Evolutionary conservation across 805 yeast species (phyloP).

Genomic region (Kuraishia piskuri): DNA sequence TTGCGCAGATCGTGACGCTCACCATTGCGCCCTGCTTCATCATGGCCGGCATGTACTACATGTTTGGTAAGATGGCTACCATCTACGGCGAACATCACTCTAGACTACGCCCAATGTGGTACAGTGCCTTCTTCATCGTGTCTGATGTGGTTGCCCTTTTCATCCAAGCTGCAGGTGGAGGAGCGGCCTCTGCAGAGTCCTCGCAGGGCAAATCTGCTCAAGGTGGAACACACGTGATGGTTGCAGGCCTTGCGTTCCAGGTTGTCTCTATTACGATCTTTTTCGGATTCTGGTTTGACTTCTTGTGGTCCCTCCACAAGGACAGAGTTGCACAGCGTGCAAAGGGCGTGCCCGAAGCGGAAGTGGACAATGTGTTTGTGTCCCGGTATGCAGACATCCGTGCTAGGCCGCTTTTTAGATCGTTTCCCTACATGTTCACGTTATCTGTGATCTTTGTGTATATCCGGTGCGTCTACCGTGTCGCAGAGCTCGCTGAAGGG

Average conservation of each 20-base stretch:
- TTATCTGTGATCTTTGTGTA: slow-evolving; percentile 44
- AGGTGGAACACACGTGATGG: slow-evolving; percentile 58
- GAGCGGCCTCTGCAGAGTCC: slow-evolving; percentile 45
- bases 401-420: slow-evolving; percentile 24
- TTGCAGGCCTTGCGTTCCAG: slow-evolving; percentile 74
- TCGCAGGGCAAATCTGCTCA: slow-evolving; percentile 20
- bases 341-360: slow-evolving; percentile 9
- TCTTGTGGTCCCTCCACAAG: slow-evolving; percentile 31
- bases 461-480: slow-evolving; percentile 64
- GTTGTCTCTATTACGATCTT: slow-evolving; percentile 62
- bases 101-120: slow-evolving; percentile 43
- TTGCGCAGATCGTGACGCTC: slow-evolving; percentile 58
- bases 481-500: slow-evolving; percentile 64
- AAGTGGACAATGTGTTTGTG: slow-evolving; percentile 18
- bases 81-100: slow-evolving; percentile 52
- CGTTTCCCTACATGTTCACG: slow-evolving; percentile 35
- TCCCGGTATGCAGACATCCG: slow-evolving; percentile 28
- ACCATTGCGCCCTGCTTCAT: slow-evolving; percentile 78
- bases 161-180: slow-evolving; percentile 76
- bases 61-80: slow-evolving; percentile 58
- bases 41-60: slow-evolving; percentile 76
- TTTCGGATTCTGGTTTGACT: slow-evolving; percentile 36
- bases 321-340: slow-evolving; percentile 19
- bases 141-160: slow-evolving; percentile 59
- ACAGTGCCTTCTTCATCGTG: slow-evolving; percentile 54